Evolutionary conservation across 2,329 filamentous ascomycete species (phyloP).

Genomic region (Neocatenulostroma microsporum): DNA sequence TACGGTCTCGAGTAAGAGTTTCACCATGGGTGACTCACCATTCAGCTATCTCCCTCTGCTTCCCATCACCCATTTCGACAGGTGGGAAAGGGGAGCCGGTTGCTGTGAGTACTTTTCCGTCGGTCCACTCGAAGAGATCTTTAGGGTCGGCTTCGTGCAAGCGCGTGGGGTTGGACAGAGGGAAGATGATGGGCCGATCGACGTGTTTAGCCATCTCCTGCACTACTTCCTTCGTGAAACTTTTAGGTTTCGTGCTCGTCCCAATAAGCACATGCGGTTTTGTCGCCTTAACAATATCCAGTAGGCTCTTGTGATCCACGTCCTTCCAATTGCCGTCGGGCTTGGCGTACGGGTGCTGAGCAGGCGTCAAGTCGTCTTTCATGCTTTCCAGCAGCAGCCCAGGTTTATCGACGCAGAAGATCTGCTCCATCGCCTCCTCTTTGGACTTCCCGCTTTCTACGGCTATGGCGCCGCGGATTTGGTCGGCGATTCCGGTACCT

Average conservation of each 20-base stretch:
- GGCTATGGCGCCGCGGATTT: constrained; percentile 71
- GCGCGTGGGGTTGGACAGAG: constrained; percentile 75
- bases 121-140: constrained; percentile 70
- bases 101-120: constrained; percentile 68
- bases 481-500: constrained; percentile 78
- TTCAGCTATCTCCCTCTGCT: constrained; percentile 58
- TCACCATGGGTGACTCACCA: no score
- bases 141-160: constrained; percentile 74
- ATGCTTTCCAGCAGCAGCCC: constrained; percentile 63
- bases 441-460: constrained; percentile 58
- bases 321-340: constrained; percentile 56
- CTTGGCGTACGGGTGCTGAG: constrained; percentile 61
- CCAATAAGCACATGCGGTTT: constrained; percentile 77
- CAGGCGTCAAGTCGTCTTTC: constrained; percentile 53
- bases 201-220: constrained; percentile 68
- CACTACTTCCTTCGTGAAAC: constrained; percentile 69
- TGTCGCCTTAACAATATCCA: constrained; percentile 60
- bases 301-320: constrained; percentile 51
- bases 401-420: constrained; percentile 70
- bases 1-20: no score
- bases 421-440: constrained; percentile 67
- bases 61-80: constrained; percentile 50
- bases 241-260: constrained; percentile 67
- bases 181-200: constrained; percentile 75
- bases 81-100: constrained; percentile 78